Base-by-base conservation (phyloP, 2,329 filamentous ascomycete species). In the Talaromyces islandicus region DNA sequence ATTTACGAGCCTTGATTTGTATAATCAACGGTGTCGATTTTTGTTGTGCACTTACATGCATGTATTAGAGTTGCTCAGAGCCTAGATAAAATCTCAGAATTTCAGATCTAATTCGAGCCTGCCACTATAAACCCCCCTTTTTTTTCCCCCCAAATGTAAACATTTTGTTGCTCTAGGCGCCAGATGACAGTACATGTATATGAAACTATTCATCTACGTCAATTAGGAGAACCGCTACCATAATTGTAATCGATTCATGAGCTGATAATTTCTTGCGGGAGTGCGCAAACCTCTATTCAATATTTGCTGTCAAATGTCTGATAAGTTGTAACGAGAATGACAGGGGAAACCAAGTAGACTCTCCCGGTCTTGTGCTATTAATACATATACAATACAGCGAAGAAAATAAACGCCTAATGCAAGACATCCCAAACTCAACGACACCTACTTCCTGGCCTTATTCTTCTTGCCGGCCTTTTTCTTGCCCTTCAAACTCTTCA, bases 1-100 rank as follows among this genome's bases (percentile, higher is more conserved):
- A 76, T 97, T 66, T 84, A 92, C 57, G 88, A 90, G 62, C 64
- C 29, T 24, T 46, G 32, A 51, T 52, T 29, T 54, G 56, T 54
- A 52, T 29, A 38, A 38, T n/a, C 7, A 38, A 38, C 24, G 19
- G 41, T 46, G n/a, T 46, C 41, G 32, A 17, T 17, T 38, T 6
- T 38, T 38, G 30, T 38, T 38, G 29, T 30, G 32, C 32, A 38
- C 5, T n/a, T 9, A n/a, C 35, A 38, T 14, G 6, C 6, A 17
- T 38, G 35, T 38, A 38, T 38, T 38, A 38, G 35, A n/a, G 14
- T 38, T 38, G 35, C 35, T 38, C 17, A n/a, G n/a, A 38, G 14
- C 35, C n/a, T 38, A 38, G 6, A 38, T n/a, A 1, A 38, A n/a
- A n/a, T 38, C 17, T 14, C 35, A n/a, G 3, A n/a, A 38, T 38